Evolutionary conservation across 257 asterid species (phyloP).

Genomic region (Rauvolfia tetraphylla): DNA sequence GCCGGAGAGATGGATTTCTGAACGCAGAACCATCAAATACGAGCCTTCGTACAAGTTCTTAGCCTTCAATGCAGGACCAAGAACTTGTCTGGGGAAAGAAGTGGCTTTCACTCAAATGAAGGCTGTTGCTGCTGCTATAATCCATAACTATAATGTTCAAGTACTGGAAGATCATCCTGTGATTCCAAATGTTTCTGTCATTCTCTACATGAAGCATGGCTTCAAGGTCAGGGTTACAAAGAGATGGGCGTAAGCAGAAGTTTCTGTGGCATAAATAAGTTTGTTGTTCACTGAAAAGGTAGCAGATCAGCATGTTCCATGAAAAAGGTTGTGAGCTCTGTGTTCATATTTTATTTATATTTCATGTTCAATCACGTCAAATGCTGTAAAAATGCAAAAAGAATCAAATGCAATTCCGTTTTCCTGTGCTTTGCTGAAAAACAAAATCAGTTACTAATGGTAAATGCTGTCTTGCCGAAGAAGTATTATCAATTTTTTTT

Average conservation of each 20-base stretch:
- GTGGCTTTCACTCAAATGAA: conserved; percentile 51
- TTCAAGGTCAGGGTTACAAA: conserved; percentile 40
- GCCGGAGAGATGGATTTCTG: conserved; percentile 63
- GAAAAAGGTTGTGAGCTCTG: background rate
- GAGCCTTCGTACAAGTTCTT: conserved; percentile 59
- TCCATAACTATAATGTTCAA: conserved; percentile 36
- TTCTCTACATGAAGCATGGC: conserved; percentile 56
- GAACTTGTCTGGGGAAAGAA: conserved; percentile 65
- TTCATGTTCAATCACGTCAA: background rate
- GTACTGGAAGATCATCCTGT: conserved; percentile 39
- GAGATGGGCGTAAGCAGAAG: conserved; percentile 26
- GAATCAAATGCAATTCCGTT: background rate
- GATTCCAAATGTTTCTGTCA: conserved; percentile 45
- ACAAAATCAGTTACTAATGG: background rate
- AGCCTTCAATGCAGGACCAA: conserved; percentile 67
- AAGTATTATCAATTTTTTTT: too few species aligned
- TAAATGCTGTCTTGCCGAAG: too few species aligned
- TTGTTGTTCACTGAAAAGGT: background rate
- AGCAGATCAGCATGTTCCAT: background rate
- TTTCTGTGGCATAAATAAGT: background rate
- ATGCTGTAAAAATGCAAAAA: background rate
- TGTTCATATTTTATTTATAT: background rate
- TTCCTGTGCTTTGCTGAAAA: background rate
- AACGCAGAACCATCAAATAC: conserved; percentile 31
- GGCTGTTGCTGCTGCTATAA: conserved; percentile 42